Evolutionary conservation across 495 filamentous ascomycete species (phyloP).

Genomic region (Achaetomiella virescens): DNA sequence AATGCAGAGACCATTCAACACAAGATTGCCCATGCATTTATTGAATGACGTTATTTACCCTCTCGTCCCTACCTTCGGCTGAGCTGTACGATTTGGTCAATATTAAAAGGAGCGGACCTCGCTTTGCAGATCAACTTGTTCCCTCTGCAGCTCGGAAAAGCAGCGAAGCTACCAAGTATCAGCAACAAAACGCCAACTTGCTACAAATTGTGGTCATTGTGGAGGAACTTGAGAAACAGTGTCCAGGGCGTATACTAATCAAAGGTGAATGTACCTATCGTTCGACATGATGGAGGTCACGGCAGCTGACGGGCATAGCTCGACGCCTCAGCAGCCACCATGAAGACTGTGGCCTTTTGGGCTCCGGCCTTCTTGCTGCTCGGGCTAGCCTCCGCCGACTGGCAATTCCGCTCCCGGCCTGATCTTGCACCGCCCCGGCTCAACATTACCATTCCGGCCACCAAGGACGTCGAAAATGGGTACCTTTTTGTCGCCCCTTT

Average conservation of each 20-base stretch:
- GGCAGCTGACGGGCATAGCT: conserved; percentile 39
- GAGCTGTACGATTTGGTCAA: too few species aligned
- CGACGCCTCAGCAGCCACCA: conserved; percentile 24
- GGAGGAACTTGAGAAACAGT: conserved; percentile 1
- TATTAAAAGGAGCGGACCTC: too few species aligned
- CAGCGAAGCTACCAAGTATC: not conserved
- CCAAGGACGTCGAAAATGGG: conserved; percentile 43
- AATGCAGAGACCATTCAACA: too few species aligned
- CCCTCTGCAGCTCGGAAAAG: too few species aligned
- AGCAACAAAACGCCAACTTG: not conserved
- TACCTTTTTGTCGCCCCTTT: conserved; percentile 53
- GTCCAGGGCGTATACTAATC: conserved; percentile 37
- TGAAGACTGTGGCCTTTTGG: conserved; percentile 27
- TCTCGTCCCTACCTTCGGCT: too few species aligned
- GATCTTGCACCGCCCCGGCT: conserved; percentile 51
- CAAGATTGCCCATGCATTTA: too few species aligned
- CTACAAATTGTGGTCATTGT: not conserved
- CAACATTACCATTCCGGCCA: conserved; percentile 51
- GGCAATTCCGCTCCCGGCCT: conserved; percentile 51
- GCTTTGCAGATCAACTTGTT: too few species aligned
- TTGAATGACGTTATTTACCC: too few species aligned
- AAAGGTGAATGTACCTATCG: conserved; percentile 56
- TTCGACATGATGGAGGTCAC: conserved; percentile 27
- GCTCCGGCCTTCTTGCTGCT: conserved; percentile 24
- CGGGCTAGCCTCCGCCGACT: conserved; percentile 39